Base-by-base conservation (phyloP, 495 filamentous ascomycete genomes). In the Penicillium maclennaniae region DNA sequence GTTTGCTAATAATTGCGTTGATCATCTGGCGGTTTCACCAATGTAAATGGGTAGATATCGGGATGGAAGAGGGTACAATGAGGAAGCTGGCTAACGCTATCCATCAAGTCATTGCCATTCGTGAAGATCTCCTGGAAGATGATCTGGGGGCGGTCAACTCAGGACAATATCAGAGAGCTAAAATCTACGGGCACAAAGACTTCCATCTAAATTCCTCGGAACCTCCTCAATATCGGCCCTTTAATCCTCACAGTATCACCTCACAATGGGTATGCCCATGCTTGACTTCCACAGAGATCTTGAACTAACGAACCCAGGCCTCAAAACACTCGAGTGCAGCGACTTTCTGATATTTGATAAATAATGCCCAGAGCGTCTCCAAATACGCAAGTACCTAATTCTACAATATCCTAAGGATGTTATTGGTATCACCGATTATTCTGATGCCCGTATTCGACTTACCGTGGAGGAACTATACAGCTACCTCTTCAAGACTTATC, bases 181-280 rank as follows among this genome's bases (percentile, higher is more conserved):
- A 20, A 6, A 50, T 50, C 20, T 26, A 42, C 27, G 21, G 15
- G 6, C 14, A 34, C 14, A 14, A 21, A 1, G 14, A 31, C 7
- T 50, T 50, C 12, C 7, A 50, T 17, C 9, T 50, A 7, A 14
- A 43, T 40, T 50, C 38, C 7, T 12, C 27, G 2, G 20, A 43
- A 10, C 47, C 47, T 9, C 38, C 47, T 14, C 17, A 6, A 12
- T 50, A 31, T 43, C 77, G 86, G 7, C 84, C 84, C 2, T 90
- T 88, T 71, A 87, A 86, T 58, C 79, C 85, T n/a, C n/a, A 12
- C 86, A 78, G 43, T 89, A 87, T 59, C 76, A 88, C 55, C 72
- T 89, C 43, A 87, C 84, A 0, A 89, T 91, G 86, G 84, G 87
- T 86, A 72, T 36, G 67, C 58, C 10, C 12, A 38, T 49, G 1